Evolutionary conservation across 345 rosid genomes (phyloP).

Genomic region (Murraya paniculata): DNA sequence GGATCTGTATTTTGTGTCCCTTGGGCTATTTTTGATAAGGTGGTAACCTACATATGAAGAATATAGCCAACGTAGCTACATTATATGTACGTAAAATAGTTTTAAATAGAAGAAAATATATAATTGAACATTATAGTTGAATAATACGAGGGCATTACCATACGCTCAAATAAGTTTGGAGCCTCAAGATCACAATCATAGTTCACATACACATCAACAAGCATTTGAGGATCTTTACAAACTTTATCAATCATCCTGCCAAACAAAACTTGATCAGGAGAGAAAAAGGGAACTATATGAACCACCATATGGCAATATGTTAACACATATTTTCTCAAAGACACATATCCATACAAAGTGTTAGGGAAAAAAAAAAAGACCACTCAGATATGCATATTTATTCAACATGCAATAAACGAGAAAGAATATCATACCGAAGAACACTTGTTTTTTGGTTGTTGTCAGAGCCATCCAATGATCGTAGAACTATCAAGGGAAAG

Average conservation of each 20-base stretch:
- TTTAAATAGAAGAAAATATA: slow-evolving; percentile 1
- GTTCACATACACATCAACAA: slow-evolving; percentile 93
- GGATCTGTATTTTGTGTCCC: slow-evolving; percentile 88
- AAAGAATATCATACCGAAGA: slow-evolving; percentile 61
- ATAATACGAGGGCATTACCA: slow-evolving; percentile 45
- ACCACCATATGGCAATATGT: slow-evolving; percentile 6
- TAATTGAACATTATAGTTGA: slow-evolving; percentile 3
- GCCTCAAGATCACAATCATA: slow-evolving; percentile 99
- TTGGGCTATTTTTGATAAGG: slow-evolving; percentile 85
- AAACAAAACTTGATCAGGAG: slow-evolving; percentile 19
- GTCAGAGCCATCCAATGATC: slow-evolving; percentile 82
- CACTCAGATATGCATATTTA: slow-evolving; percentile 11
- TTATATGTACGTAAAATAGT: background rate
- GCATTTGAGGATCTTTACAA: slow-evolving; percentile 95
- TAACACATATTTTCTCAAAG: background rate
- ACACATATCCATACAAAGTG: background rate
- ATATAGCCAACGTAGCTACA: slow-evolving; percentile 2
- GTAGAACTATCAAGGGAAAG: slow-evolving; percentile 88
- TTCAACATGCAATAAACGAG: slow-evolving; percentile 20
- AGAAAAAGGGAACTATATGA: slow-evolving; percentile 9
- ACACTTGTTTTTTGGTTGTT: slow-evolving; percentile 79
- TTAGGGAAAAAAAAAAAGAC: too few relatives aligned
- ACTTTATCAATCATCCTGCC: slow-evolving; percentile 93
- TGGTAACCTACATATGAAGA: slow-evolving; percentile 54
- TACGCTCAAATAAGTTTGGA: slow-evolving; percentile 97